These are phyloP conservation scores for Monilinia polystroma DNA, from an alignment of 2,329 filamentous ascomycete species.

Conservation along the genomic window DNA sequence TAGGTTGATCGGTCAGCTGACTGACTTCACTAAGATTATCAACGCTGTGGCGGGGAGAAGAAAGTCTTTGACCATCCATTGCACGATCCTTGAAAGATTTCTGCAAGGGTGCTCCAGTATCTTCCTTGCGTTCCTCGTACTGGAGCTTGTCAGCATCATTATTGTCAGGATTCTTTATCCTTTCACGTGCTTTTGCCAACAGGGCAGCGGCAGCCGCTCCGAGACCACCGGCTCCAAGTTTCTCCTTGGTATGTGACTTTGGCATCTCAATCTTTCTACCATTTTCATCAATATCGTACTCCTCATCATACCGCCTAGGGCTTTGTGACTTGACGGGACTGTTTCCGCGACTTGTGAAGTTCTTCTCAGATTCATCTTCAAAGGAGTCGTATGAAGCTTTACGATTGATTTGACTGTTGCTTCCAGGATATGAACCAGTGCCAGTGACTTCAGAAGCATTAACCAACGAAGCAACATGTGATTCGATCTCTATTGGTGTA, in stretches of 20 bases:
- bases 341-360: conserved; percentile 42
- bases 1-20: conserved; percentile 44
- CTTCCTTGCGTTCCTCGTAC: conserved; percentile 35
- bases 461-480: conserved; percentile 81
- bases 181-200: conserved; percentile 33
- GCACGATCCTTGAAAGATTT: conserved; percentile 67
- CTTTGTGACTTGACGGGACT: conserved; percentile 46
- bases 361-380: conserved; percentile 40
- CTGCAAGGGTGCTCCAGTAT: conserved; percentile 54
- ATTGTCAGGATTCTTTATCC: conserved; percentile 27
- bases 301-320: conserved; percentile 35
- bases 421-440: conserved; percentile 49
- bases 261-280: conserved; percentile 40
- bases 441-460: conserved; percentile 75
- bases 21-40: conserved; percentile 52
- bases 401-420: conserved; percentile 43
- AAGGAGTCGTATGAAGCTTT: conserved; percentile 39
- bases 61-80: conserved; percentile 52
- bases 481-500: conserved; percentile 73
- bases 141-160: conserved; percentile 34
- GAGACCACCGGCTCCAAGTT: conserved; percentile 33
- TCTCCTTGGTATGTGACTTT: conserved; percentile 34
- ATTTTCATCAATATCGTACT: conserved; percentile 41
- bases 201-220: conserved; percentile 33
- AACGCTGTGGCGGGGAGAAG: conserved; percentile 57